phyloP scores from a whole-genome alignment of 495 filamentous ascomycete species.

The Glonium stellatum region DNA sequence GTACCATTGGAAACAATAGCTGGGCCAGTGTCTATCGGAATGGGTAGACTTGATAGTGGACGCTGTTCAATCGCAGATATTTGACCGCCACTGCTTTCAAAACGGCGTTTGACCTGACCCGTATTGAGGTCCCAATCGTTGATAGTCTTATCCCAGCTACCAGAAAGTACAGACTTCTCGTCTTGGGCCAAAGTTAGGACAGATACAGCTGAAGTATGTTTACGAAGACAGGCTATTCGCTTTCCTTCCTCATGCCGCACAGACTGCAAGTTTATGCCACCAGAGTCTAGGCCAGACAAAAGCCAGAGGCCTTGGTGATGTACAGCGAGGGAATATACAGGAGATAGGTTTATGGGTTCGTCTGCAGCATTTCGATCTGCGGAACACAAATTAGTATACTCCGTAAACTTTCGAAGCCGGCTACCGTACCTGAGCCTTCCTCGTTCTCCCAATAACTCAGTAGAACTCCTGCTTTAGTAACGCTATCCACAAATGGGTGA shows the following conservation, averaged over 20 bases:
- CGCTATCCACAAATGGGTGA: constrained; percentile 96
- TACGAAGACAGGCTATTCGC: constrained; percentile 67
- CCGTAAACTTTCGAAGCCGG: neutral
- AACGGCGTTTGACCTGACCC: constrained; percentile 66
- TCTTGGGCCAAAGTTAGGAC: constrained; percentile 75
- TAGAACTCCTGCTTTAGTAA: constrained; percentile 85
- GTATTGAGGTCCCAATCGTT: constrained; percentile 95
- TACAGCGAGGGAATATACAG: constrained; percentile 88
- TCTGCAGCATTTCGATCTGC: constrained; percentile 25
- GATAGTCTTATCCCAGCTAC: constrained; percentile 92
- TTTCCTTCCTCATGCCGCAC: constrained; percentile 95
- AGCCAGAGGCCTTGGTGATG: constrained; percentile 89
- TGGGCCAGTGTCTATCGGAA: constrained; percentile 65
- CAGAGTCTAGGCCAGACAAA: constrained; percentile 80
- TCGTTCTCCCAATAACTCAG: constrained; percentile 98
- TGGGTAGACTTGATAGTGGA: constrained; percentile 64
- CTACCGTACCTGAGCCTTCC: constrained; percentile 33
- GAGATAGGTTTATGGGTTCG: constrained; percentile 57
- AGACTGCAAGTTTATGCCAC: constrained; percentile 86
- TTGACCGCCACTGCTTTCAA: constrained; percentile 69
- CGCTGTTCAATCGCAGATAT: constrained; percentile 83
- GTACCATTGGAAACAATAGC: constrained; percentile 54
- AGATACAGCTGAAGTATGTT: constrained; percentile 88
- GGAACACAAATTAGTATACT: neutral
- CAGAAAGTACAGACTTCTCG: constrained; percentile 81